Base-by-base conservation (phyloP, 1,284 basidiomycete genomes). In the Microbotryum violaceum region DNA sequence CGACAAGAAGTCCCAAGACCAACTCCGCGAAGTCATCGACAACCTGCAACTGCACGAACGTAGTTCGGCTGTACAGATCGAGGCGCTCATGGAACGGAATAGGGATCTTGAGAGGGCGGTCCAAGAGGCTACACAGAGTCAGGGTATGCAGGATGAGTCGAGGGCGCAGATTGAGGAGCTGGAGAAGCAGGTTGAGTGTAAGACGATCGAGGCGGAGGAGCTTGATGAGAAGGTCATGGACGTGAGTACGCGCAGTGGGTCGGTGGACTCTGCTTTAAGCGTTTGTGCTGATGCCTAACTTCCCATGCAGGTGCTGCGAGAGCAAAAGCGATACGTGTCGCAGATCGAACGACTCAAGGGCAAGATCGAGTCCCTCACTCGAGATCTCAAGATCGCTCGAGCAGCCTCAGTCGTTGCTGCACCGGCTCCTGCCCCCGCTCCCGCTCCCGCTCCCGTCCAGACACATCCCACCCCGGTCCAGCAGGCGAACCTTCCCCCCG, bases 161-260 rank as follows among this genome's bases (percentile, higher is more conserved):
- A 53, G 45, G 6, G 57, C 49, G 5, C 54, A 58, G 5, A 42
- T 66, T n/a, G 49, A 57, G 16, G 64, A 65, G 53, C 55, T 68
- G 25, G 61, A 61, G 44, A 61, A 54, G 31, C 20, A 49, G 37
- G 42, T 65, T 16, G 59, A 68, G 44, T 33, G 10, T 7, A 62
- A 56, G 54, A 46, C 53, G 45, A 31, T 57, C 4, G 66, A 68
- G 23, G 59, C 66, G 6, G 66, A 68, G 37, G 64, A 68, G 37
- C 59, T 64, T 3, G 61, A 68, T 12, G 66, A 68, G 56, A 68
- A 66, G 57, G 52, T 63, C 29, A 63, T 68, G 44, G 64, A 68
- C 23, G 66, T 60, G 48, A 54, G 57, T 21, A 21, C n/a, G 3
- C 4, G 14, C 25, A 8, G 6, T 2, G 16, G 2, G 2, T 7